Evolutionary conservation across 1,284 basidiomycete genomes (phyloP).

Genomic region (Cutaneotrichosporon dermatis): DNA sequence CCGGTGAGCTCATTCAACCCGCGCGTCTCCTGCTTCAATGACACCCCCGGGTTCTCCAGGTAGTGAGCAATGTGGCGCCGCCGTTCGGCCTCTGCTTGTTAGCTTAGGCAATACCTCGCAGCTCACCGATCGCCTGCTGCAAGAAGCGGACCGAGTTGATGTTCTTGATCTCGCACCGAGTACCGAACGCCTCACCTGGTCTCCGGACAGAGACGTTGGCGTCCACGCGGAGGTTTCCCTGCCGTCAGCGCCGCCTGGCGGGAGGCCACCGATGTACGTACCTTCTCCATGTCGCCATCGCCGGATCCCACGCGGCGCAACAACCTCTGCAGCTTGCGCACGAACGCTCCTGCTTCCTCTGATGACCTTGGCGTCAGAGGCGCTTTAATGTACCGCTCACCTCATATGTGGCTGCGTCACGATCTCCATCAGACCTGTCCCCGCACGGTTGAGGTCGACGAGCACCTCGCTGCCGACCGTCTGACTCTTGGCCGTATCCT

Average conservation of each 20-base stretch:
- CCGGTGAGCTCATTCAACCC: conserved; percentile 80
- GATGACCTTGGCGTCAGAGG: conserved; percentile 56
- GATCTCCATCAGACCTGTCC: conserved; percentile 88
- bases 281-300: conserved; percentile 97
- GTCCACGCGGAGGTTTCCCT: conserved; percentile 92
- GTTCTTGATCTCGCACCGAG: conserved; percentile 95
- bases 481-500: conserved; percentile 94
- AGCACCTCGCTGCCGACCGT: conserved; percentile 59
- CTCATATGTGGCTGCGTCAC: conserved; percentile 90
- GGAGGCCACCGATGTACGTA: conserved; percentile 34
- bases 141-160: conserved; percentile 87
- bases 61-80: conserved; percentile 43
- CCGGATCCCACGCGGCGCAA: conserved; percentile 79
- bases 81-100: conserved; percentile 55
- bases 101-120: neutral
- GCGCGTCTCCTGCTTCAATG: conserved; percentile 72
- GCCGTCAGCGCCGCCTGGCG: neutral
- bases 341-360: conserved; percentile 87
- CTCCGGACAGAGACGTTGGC: conserved; percentile 88
- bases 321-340: conserved; percentile 74
- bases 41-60: conserved; percentile 18
- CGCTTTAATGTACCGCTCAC: conserved; percentile 46
- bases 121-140: conserved; percentile 76
- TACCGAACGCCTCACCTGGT: conserved; percentile 63
- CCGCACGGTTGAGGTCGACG: conserved; percentile 88